phyloP scores from a whole-genome alignment of 371 early-diverging fungal genomes.

The Mortierella sp. region DNA sequence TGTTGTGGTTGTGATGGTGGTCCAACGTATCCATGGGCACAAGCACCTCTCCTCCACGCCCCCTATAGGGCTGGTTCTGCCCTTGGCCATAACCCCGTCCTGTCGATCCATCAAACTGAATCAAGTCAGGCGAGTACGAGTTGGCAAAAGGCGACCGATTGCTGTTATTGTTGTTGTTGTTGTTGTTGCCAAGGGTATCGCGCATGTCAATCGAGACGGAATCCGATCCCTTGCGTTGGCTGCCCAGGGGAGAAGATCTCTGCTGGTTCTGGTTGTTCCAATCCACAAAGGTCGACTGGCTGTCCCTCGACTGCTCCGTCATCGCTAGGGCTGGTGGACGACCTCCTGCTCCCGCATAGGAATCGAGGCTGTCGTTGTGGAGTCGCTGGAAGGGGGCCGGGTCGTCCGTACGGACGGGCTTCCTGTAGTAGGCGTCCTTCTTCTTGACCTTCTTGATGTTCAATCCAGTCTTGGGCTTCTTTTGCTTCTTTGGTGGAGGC shows the following conservation, averaged over 20 bases:
- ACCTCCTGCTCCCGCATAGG: conserved; percentile 11
- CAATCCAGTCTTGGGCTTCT: conserved; percentile 34
- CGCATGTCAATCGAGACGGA: conserved; percentile 37
- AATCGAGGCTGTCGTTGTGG: conserved; percentile 36
- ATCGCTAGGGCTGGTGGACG: neutral
- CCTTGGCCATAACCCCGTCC: conserved; percentile 10
- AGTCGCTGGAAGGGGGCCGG: conserved; percentile 37
- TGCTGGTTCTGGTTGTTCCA: conserved; percentile 26
- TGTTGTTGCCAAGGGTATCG: conserved; percentile 12
- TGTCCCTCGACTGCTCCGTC: conserved; percentile 34
- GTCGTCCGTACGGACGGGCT: conserved; percentile 24
- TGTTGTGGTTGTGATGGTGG: conserved; percentile 12
- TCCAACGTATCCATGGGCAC: conserved; percentile 51
- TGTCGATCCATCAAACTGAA: conserved; percentile 19
- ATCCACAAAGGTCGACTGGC: conserved; percentile 42
- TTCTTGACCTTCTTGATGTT: conserved; percentile 52
- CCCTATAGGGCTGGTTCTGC: conserved; percentile 1
- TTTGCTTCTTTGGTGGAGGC: conserved; percentile 39
- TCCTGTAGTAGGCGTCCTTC: conserved; percentile 50
- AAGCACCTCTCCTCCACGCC: conserved; percentile 42
- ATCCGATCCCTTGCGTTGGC: conserved; percentile 9
- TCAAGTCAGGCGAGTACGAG: conserved; percentile 19
- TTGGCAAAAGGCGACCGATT: neutral
- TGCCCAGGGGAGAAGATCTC: neutral
- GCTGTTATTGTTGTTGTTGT: conserved; percentile 11